Percentiles rank a stretch among this genome's conserved stretches.
Conservation (phyloP, 768 basidiomycete genomes). For the Podaxis sp. region DNA sequence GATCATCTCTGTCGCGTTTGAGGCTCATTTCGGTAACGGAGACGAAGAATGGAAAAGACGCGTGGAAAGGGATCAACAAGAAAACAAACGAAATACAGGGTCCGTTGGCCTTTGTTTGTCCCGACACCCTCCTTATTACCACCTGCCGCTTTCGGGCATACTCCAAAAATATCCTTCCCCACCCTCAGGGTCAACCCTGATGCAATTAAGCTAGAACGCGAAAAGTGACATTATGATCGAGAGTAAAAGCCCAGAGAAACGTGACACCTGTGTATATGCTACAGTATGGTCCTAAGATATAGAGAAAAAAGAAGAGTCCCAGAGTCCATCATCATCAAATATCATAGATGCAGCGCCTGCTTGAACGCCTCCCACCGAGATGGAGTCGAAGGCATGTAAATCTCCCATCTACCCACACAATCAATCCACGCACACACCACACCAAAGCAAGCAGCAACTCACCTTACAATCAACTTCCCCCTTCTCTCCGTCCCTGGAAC, state of each 20-base stretch:
- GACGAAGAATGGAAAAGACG: not conserved
- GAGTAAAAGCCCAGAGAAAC: not conserved
- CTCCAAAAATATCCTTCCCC: not conserved
- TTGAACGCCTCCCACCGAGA: constrained; percentile 6
- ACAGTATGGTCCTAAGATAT: not conserved
- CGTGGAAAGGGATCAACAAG: constrained; percentile 2
- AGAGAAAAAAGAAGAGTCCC: not conserved
- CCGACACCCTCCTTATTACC: not conserved
- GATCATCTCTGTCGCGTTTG: not conserved
- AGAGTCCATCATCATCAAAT: not conserved
- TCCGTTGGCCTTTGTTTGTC: constrained; percentile 9
- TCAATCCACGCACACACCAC: not conserved
- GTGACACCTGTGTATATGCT: not conserved
- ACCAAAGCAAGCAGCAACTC: constrained; percentile 20
- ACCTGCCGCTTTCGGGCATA: not conserved
- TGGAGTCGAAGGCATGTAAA: constrained; percentile 3
- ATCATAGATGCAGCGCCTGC: not conserved
- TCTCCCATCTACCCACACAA: not conserved
- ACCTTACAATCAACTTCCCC: constrained; percentile 67
- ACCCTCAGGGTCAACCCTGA: not conserved
- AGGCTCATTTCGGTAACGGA: not conserved
- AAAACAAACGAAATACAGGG: not conserved
- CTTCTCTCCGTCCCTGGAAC: constrained; percentile 43
- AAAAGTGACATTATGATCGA: not conserved
- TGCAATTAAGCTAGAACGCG: not conserved